Evolutionary conservation across 306 rosid species (phyloP).

Genomic region (Gynostemma pentaphyllum): DNA sequence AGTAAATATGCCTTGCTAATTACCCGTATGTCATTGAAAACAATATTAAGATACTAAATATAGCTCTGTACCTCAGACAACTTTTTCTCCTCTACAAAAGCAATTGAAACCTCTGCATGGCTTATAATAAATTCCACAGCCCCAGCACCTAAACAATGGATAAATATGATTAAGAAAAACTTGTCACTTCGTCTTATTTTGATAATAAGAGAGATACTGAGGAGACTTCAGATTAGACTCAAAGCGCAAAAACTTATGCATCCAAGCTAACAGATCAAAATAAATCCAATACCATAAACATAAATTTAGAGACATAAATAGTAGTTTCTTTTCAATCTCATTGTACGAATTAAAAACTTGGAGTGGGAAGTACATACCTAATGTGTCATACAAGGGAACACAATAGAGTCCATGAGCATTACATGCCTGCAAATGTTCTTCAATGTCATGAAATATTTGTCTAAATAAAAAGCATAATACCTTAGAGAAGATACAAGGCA

Average conservation of each 20-base stretch:
- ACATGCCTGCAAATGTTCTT: slow-evolving; percentile 65
- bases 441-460: neutral
- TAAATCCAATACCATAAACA: neutral
- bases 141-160: slow-evolving; percentile 55
- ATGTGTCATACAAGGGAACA: slow-evolving; percentile 88
- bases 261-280: neutral
- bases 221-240: neutral
- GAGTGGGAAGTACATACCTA: slow-evolving; percentile 45
- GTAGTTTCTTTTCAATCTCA: neutral
- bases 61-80: slow-evolving; percentile 56
- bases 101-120: slow-evolving; percentile 74
- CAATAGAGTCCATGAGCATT: slow-evolving; percentile 93
- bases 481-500: neutral
- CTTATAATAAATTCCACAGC: slow-evolving; percentile 80
- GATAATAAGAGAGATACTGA: neutral
- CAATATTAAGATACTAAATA: neutral
- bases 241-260: neutral
- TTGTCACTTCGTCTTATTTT: neutral
- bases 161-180: neutral
- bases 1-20: neutral
- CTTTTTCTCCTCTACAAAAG: slow-evolving; percentile 79
- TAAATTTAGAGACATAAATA: neutral
- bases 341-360: neutral
- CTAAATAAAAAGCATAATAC: neutral
- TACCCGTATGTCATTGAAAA: neutral